These are phyloP conservation scores for Orychophragmus violaceus DNA, from an alignment of 345 rosid species.

Conservation along the genomic window DNA sequence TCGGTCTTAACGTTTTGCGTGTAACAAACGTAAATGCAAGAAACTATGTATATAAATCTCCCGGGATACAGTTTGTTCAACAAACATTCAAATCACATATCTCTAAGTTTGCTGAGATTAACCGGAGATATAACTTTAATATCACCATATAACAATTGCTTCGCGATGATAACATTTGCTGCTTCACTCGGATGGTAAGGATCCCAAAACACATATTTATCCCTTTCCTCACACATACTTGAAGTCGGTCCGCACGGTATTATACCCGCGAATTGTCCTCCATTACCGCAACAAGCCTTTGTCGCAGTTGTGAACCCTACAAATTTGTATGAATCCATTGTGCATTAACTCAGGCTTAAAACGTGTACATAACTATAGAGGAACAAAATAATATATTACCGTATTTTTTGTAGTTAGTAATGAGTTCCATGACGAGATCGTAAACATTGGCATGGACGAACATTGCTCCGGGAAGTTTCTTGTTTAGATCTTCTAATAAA, in stretches of 20 bases:
- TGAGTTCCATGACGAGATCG: conserved; percentile 45
- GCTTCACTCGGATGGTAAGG: conserved; percentile 39
- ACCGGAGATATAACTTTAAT: conserved; percentile 34
- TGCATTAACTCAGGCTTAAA: background rate
- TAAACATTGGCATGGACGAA: conserved; percentile 56
- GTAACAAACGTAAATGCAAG: conserved; percentile 1
- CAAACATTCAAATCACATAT: conserved; percentile 22
- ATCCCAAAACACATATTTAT: conserved; percentile 43
- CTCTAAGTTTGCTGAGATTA: conserved; percentile 35
- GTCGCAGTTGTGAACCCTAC: conserved; percentile 32
- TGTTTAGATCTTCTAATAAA: conserved; percentile 39
- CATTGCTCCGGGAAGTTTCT: conserved; percentile 37
- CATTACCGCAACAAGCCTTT: conserved; percentile 41
- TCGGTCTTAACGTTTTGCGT: background rate
- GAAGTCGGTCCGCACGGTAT: conserved; percentile 40
- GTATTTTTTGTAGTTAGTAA: conserved; percentile 43
- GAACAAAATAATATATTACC: conserved; percentile 26
- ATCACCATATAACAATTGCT: conserved; percentile 34
- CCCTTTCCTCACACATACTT: conserved; percentile 32
- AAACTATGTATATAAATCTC: background rate
- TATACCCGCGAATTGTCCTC: conserved; percentile 58
- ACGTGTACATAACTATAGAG: background rate
- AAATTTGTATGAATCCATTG: no score
- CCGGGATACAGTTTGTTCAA: conserved; percentile 1
- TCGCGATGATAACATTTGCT: conserved; percentile 33